phyloP scores from a whole-genome alignment of 2,329 filamentous ascomycete species.

The Verticillium nubilum region DNA sequence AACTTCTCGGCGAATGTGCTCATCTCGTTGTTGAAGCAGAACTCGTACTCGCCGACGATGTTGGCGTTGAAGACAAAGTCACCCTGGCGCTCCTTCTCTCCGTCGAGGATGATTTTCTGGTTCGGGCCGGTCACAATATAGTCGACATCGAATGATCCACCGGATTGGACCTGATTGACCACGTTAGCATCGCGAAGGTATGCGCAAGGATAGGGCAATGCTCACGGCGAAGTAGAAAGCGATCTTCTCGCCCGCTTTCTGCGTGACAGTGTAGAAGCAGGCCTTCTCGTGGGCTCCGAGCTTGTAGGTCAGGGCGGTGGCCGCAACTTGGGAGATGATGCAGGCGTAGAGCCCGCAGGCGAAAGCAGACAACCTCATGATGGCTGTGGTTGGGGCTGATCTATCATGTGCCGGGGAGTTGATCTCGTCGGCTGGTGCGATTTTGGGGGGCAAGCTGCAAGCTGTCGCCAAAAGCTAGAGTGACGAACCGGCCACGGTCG shows the following conservation, averaged over 20 bases:
- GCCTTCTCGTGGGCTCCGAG: constrained; percentile 86
- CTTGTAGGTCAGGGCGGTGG: constrained; percentile 92
- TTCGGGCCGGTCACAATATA: constrained; percentile 81
- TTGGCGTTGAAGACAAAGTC: constrained; percentile 97
- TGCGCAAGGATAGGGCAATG: background rate
- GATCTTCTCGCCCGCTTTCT: constrained; percentile 77
- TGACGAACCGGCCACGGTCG: constrained; percentile 4
- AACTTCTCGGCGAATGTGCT: constrained; percentile 96
- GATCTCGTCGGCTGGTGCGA: background rate
- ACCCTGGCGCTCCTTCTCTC: constrained; percentile 86
- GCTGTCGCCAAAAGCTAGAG: constrained; percentile 1
- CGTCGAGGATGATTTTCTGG: constrained; percentile 76
- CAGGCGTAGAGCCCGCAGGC: constrained; percentile 66
- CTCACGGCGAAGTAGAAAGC: constrained; percentile 98
- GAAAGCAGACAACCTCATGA: constrained; percentile 61
- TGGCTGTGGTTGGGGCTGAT: constrained; percentile 13
- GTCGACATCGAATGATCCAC: constrained; percentile 95
- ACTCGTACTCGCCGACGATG: constrained; percentile 81
- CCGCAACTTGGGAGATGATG: constrained; percentile 65
- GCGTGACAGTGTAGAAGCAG: constrained; percentile 84
- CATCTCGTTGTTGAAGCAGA: constrained; percentile 99
- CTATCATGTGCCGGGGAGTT: background rate
- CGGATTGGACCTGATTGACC: constrained; percentile 77
- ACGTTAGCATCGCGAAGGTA: constrained; percentile 9
- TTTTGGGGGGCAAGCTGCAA: constrained; percentile 2